These are phyloP conservation scores for Scutellaria baicalensis DNA, from an alignment of 257 asterid species.

Conservation along the genomic window DNA sequence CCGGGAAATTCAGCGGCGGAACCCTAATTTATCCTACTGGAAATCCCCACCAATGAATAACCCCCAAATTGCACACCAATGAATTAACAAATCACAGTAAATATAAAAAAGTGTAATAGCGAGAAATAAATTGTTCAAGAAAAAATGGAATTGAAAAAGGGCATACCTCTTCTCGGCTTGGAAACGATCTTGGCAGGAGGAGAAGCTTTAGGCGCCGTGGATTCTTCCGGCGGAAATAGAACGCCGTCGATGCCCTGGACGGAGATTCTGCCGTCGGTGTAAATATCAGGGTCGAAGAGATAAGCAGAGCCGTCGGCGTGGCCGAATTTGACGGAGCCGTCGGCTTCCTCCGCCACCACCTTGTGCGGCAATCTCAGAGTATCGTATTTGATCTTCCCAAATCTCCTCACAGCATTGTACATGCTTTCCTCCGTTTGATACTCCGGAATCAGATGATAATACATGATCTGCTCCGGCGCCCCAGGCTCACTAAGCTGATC, in stretches of 20 bases:
- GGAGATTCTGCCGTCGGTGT: constrained; percentile 93
- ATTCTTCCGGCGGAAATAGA: constrained; percentile 62
- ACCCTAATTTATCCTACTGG: not conserved
- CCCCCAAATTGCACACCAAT: not conserved
- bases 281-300: constrained; percentile 87
- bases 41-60: not conserved
- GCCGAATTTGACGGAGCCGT: constrained; percentile 86
- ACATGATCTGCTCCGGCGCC: constrained; percentile 93
- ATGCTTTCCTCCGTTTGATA: constrained; percentile 95
- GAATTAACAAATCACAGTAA: not conserved
- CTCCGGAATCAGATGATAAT: constrained; percentile 81
- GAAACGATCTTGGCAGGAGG: constrained; percentile 47
- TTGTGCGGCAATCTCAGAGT: constrained; percentile 81
- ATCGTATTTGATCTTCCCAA: constrained; percentile 78
- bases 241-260: constrained; percentile 97
- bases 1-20: constrained; percentile 4
- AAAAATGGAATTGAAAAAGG: not conserved
- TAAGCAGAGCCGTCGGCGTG: constrained; percentile 79
- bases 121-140: not conserved
- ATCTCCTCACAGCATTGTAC: constrained; percentile 86
- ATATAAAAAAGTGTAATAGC: not conserved
- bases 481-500: constrained; percentile 91
- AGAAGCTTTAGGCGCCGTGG: constrained; percentile 34
- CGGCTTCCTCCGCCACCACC: constrained; percentile 88
- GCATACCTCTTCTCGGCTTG: constrained; percentile 63